phyloP scores from a whole-genome alignment of 495 filamentous ascomycete genomes.

The Amphirosellinia nigrospora region DNA sequence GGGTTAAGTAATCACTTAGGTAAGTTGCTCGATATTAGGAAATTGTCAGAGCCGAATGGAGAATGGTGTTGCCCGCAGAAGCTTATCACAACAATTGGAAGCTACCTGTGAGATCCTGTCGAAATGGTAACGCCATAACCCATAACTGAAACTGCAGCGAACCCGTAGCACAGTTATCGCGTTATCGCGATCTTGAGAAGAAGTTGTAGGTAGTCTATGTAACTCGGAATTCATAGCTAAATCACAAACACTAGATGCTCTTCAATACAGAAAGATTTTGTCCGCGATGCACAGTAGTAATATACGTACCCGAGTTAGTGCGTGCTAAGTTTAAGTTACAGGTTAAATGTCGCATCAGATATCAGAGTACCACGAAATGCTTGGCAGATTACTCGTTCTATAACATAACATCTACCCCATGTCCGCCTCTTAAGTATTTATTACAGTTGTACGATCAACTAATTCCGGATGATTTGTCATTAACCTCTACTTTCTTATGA shows the following conservation, averaged over 20 bases:
- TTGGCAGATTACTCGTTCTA: too few relatives aligned
- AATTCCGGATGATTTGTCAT: too few relatives aligned
- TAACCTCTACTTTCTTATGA: too few relatives aligned
- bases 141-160: too few relatives aligned
- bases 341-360: background rate
- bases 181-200: too few relatives aligned
- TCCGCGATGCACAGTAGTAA: background rate
- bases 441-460: too few relatives aligned
- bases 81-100: background rate
- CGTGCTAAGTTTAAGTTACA: background rate
- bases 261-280: background rate
- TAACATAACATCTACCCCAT: too few relatives aligned
- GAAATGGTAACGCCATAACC: too few relatives aligned
- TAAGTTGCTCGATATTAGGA: background rate
- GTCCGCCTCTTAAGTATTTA: too few relatives aligned
- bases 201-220: background rate
- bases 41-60: background rate
- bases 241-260: background rate
- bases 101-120: too few relatives aligned
- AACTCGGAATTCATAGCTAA: background rate
- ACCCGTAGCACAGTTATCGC: too few relatives aligned
- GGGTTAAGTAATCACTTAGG: background rate
- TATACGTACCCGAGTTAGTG: background rate
- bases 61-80: background rate
- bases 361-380: too few relatives aligned